phyloP scores from a whole-genome alignment of 73 alveolate species.

The Breviolum minutum region DNA sequence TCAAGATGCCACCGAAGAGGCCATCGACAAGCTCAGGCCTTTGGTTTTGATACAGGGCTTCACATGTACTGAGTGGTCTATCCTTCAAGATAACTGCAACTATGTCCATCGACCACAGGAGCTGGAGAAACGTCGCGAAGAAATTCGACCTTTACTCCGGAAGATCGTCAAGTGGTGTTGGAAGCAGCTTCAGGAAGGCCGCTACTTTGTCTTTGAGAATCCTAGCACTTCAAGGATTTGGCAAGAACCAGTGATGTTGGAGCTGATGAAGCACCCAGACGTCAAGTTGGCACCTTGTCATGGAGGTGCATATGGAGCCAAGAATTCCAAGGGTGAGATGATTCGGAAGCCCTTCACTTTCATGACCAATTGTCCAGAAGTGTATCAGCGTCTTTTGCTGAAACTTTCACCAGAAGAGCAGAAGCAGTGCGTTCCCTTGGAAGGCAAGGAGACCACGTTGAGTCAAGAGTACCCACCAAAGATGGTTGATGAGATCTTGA shows the following conservation, averaged over 20 bases:
- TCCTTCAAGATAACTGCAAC: neutral
- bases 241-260: neutral
- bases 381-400: neutral
- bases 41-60: neutral
- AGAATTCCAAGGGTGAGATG: neutral
- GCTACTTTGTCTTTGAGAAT: neutral
- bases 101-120: neutral
- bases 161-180: neutral
- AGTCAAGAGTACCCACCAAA: neutral
- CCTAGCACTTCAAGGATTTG: neutral
- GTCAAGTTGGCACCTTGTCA: neutral
- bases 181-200: neutral
- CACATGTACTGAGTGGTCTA: neutral
- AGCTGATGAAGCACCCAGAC: neutral
- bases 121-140: neutral
- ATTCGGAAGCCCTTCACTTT: neutral
- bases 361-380: neutral
- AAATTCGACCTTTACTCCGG: neutral
- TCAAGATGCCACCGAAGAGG: neutral
- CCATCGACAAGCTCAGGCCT: neutral
- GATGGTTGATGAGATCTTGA: neutral
- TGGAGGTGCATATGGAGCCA: neutral
- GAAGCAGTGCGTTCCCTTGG: neutral
- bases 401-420: neutral
- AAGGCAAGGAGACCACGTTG: neutral